Conservation (phyloP, 345 rosid species). For the Eucalyptus shirleyi region DNA sequence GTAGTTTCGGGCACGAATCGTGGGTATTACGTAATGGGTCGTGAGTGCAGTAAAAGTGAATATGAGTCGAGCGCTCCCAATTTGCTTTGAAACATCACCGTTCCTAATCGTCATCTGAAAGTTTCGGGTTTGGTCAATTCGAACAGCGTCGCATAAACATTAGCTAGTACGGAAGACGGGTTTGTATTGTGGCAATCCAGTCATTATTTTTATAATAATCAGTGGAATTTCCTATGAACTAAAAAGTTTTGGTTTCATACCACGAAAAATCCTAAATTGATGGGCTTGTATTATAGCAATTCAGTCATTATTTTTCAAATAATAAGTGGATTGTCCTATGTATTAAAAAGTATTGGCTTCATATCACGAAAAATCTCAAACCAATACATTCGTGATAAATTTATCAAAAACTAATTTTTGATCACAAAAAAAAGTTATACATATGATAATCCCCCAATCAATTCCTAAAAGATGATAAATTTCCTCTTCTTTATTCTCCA, state of each 20-base stretch:
- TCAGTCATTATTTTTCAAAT: neutral
- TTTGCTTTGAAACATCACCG: neutral
- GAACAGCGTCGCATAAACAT: neutral
- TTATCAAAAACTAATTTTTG: no score
- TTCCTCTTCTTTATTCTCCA: no score
- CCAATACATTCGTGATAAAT: accelerated
- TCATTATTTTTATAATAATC: neutral
- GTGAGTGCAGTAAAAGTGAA: neutral
- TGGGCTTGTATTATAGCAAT: neutral
- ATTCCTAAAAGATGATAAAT: no score
- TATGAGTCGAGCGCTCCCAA: neutral
- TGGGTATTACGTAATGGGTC: neutral
- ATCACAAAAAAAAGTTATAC: no score
- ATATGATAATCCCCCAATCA: neutral
- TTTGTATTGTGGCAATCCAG: neutral
- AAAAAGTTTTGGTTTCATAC: neutral
- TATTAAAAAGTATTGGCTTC: neutral
- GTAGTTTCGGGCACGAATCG: neutral
- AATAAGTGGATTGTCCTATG: neutral
- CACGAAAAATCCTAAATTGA: neutral
- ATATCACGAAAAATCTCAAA: no score
- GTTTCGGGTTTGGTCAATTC: neutral
- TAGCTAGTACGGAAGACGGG: neutral
- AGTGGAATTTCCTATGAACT: neutral
- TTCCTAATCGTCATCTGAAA: neutral